Evolutionary conservation across 2,329 filamentous ascomycete genomes (phyloP).

Genomic region (Penicillium oxalicum): DNA sequence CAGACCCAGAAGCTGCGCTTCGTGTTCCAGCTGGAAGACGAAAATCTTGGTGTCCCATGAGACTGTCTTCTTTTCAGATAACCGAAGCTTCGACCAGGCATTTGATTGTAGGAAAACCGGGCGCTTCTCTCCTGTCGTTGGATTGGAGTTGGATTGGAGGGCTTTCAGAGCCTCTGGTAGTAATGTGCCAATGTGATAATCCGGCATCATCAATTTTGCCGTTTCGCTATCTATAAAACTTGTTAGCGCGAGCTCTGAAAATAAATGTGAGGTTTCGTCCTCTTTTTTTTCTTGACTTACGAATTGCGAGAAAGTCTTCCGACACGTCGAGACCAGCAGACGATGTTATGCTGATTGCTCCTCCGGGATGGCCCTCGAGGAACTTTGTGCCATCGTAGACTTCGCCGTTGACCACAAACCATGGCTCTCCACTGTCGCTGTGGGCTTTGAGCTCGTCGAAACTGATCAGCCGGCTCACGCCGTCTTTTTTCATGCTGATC

Average conservation of each 20-base stretch:
- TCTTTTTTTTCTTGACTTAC: constrained; percentile 59
- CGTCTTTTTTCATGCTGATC: constrained; percentile 70
- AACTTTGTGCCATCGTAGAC: constrained; percentile 83
- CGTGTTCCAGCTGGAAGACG: constrained; percentile 69
- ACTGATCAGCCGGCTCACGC: constrained; percentile 57
- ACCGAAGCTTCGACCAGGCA: constrained; percentile 65
- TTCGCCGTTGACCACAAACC: constrained; percentile 84
- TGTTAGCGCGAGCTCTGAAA: constrained; percentile 1
- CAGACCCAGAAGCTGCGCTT: constrained; percentile 64
- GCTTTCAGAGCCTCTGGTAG: constrained; percentile 53
- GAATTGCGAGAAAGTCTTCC: constrained; percentile 88
- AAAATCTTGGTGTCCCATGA: constrained; percentile 78
- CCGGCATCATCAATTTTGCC: constrained; percentile 81
- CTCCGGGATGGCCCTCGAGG: constrained; percentile 76
- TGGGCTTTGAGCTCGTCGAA: constrained; percentile 68
- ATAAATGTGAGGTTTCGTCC: not conserved
- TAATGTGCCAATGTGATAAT: constrained; percentile 77
- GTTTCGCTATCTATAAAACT: constrained; percentile 73
- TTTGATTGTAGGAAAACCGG: constrained; percentile 65
- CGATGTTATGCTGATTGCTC: constrained; percentile 74
- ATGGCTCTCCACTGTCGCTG: constrained; percentile 59
- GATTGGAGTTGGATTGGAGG: constrained; percentile 46
- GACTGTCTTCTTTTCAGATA: constrained; percentile 62
- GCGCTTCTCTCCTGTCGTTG: constrained; percentile 43
- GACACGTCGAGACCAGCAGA: constrained; percentile 76